Evolutionary conservation across 2,329 filamentous ascomycete species (phyloP).

Genomic region (Diplodia corticola): DNA sequence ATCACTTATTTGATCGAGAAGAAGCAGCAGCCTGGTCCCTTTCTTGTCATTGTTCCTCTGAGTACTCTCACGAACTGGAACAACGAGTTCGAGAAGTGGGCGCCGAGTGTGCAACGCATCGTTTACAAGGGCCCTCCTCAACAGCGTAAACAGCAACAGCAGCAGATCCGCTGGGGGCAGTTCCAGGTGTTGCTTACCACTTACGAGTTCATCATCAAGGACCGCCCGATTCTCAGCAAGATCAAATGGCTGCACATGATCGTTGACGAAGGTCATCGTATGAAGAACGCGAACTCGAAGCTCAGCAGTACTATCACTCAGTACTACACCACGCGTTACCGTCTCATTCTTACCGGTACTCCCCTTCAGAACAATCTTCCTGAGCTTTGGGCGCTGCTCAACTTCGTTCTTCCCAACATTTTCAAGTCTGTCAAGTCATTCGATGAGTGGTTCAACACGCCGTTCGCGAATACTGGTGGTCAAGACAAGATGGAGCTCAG

Average conservation of each 20-base stretch:
- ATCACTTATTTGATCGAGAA: constrained; percentile 96
- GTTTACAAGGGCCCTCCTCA: constrained; percentile 97
- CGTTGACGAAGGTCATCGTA: constrained; percentile 97
- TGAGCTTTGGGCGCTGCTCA: constrained; percentile 96
- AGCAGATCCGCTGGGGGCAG: constrained; percentile 88
- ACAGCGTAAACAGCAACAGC: constrained; percentile 83
- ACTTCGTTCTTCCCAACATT: constrained; percentile 96
- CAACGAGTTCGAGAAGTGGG: constrained; percentile 98
- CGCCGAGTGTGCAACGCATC: constrained; percentile 78
- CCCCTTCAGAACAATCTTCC: constrained; percentile 95
- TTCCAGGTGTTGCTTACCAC: constrained; percentile 98
- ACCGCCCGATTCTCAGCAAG: constrained; percentile 90
- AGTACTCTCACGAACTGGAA: constrained; percentile 99
- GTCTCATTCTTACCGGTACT: constrained; percentile 95
- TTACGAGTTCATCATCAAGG: constrained; percentile 99
- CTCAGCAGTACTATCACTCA: constrained; percentile 90
- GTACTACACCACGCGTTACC: constrained; percentile 93
- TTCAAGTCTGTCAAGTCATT: constrained; percentile 99
- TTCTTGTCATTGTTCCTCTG: constrained; percentile 92
- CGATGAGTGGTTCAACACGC: constrained; percentile 99
- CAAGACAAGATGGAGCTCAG: constrained; percentile 99
- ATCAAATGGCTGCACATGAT: constrained; percentile 99
- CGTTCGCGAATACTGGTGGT: constrained; percentile 95
- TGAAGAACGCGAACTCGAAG: constrained; percentile 98
- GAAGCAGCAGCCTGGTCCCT: constrained; percentile 89